Base-by-base conservation (phyloP, 257 asterid genomes). In the Solanum lignicaule region DNA sequence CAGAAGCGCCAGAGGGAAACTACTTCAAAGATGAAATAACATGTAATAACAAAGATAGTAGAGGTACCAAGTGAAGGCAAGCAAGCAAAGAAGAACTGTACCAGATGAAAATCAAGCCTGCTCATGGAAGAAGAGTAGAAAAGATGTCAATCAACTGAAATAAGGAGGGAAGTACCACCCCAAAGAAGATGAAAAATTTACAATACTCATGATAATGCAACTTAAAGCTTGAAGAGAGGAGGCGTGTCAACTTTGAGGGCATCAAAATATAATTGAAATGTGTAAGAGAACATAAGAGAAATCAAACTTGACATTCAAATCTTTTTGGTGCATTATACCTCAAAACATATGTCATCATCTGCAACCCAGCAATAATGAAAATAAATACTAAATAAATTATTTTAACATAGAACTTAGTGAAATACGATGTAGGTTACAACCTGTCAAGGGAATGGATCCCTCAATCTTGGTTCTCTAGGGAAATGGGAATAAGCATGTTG, bases 41-140 rank as follows among this genome's bases (percentile, higher is more conserved):
- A 48, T 48, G 31, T 27, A 6, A 33, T 46, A 35, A 87, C 39
- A 46, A 84, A 71, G 86, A 71, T 65, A 88, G 62, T 65, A 46
- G 84, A 58, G 43, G 87, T 97, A 97, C 99, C 99, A 86, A 96
- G 76, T 58, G 99, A 94, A 89, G 99, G 99, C 95, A 97, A 83
- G 94, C 99, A 96, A 83, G 82, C 95, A 89, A 95, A 91, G 92
- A 97, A 94, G 86, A 97, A 93, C 32, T 97, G 99, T 58, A 96
- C 98, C 93, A 97, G 91, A 93, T 96, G 99, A 89, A 95, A 97
- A 95, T 96, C 99, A 89, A 93, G 69, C 96, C 98, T 97, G 94
- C 75, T 71, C 89, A 87, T 85, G 48, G 86, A 76, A 76, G 71
- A 27, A 55, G 23, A 29, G 48, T 55, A 68, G 88, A 18, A 89